These are phyloP conservation scores for Pythium biforme DNA, from an alignment of 352 stramenopile species.

Conservation along the genomic window DNA sequence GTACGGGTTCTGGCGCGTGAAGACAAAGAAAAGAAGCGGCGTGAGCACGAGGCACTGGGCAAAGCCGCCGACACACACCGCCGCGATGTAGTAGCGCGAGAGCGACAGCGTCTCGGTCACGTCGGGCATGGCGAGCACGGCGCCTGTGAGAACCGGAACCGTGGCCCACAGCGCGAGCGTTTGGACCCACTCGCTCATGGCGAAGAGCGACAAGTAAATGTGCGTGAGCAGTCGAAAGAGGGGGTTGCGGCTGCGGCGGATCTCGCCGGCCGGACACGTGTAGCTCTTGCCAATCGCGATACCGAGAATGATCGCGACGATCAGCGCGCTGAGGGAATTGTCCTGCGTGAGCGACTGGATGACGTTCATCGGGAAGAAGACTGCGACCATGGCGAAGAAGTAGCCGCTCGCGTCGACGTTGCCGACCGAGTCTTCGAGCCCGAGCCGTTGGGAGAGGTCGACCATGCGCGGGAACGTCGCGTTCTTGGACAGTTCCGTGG, in stretches of 20 bases:
- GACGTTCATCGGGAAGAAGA: conserved; percentile 58
- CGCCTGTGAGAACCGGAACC: conserved; percentile 46
- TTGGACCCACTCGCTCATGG: conserved; percentile 62
- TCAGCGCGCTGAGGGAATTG: conserved; percentile 43
- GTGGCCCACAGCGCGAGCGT: conserved; percentile 44
- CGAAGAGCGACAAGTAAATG: conserved; percentile 55
- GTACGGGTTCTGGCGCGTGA: conserved; percentile 58
- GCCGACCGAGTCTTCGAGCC: conserved; percentile 41
- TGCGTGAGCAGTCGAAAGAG: conserved; percentile 60
- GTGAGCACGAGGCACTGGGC: conserved; percentile 47
- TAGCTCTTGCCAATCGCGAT: conserved; percentile 50
- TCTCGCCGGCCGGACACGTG: conserved; percentile 18
- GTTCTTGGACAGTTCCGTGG: conserved; percentile 29
- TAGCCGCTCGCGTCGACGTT: conserved; percentile 44
- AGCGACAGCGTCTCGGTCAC: conserved; percentile 35
- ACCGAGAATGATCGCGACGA: conserved; percentile 50
- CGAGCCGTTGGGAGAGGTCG: conserved; percentile 39
- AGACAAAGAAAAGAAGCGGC: conserved; percentile 44
- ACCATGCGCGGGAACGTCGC: conserved; percentile 60
- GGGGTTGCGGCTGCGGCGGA: conserved; percentile 48
- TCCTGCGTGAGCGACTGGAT: conserved; percentile 38
- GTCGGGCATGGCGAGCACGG: conserved; percentile 38
- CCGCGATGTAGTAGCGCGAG: conserved; percentile 45
- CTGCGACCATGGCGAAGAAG: conserved; percentile 36
- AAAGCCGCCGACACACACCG: conserved; percentile 21